Percentiles rank a stretch among this genome's conserved stretches.
Conservation (phyloP, 352 stramenopile genomes). For the Phytophthora constricta region DNA sequence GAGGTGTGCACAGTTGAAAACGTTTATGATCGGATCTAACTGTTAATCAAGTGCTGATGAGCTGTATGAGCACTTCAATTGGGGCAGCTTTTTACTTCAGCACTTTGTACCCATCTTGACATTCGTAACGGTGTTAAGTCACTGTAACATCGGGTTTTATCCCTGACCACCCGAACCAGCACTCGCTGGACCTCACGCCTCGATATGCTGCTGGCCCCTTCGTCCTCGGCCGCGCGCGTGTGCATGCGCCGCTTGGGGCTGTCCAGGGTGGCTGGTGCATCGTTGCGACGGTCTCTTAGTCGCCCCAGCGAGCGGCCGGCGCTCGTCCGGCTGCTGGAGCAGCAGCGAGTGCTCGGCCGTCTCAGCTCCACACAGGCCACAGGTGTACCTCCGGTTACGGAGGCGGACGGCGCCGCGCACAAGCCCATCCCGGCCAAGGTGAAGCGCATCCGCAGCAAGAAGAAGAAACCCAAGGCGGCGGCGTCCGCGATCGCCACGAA, state of each 20-base stretch:
- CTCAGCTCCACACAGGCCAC: conserved; percentile 16
- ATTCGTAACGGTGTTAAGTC: no score
- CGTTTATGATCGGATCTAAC: no score
- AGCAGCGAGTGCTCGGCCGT: conserved; percentile 2
- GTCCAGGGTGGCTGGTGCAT: background rate
- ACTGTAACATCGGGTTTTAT: no score
- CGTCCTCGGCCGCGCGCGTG: conserved; percentile 13
- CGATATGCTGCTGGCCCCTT: conserved; percentile 36
- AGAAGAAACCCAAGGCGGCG: conserved; percentile 35
- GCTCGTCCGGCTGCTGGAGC: background rate
- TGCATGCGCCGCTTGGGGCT: conserved; percentile 25
- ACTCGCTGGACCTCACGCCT: background rate
- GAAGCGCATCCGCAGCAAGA: conserved; percentile 42
- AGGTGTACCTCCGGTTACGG: background rate
- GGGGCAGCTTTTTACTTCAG: no score
- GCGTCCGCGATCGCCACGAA: conserved; percentile 1
- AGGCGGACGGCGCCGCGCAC: conserved; percentile 4
- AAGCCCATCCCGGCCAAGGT: conserved; percentile 35
- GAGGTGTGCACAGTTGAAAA: no score
- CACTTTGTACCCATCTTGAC: no score
- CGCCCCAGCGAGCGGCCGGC: background rate
- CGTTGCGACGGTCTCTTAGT: conserved; percentile 3
- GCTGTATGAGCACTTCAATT: no score
- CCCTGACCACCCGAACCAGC: conserved; percentile 29
- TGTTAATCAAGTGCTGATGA: no score